phyloP scores from a whole-genome alignment of 768 basidiomycete species.

The Pleurotus pulmonarius region DNA sequence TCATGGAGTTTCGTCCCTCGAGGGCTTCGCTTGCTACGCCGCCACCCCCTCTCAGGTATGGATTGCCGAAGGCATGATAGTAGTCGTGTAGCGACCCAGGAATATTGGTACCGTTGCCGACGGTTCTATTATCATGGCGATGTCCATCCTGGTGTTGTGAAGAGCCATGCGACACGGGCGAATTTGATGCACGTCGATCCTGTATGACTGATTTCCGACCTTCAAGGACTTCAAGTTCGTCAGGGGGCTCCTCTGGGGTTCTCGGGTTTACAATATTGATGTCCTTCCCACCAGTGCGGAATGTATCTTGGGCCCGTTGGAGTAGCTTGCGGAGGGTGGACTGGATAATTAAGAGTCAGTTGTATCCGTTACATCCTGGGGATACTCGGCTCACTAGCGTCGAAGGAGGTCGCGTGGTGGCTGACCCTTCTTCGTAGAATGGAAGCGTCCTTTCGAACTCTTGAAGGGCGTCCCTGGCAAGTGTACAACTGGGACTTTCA shows the following conservation, averaged over 20 bases:
- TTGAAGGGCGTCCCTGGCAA: conserved; percentile 34
- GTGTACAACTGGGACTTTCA: conserved; percentile 39
- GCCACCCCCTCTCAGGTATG: background rate
- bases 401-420: conserved; percentile 29
- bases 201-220: conserved; percentile 33
- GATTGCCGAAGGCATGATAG: conserved; percentile 9
- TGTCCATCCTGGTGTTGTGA: background rate
- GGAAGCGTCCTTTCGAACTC: conserved; percentile 33
- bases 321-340: conserved; percentile 32
- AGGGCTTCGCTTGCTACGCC: too few relatives aligned
- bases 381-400: conserved; percentile 26
- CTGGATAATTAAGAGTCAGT: conserved; percentile 17
- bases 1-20: background rate
- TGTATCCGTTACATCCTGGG: background rate
- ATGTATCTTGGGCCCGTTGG: conserved; percentile 28
- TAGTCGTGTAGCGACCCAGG: conserved; percentile 7
- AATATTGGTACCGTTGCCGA: background rate
- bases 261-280: background rate
- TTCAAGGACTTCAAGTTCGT: conserved; percentile 35
- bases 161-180: conserved; percentile 17
- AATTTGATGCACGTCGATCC: conserved; percentile 22
- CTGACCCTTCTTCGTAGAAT: conserved; percentile 41
- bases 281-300: conserved; percentile 19
- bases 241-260: conserved; percentile 12
- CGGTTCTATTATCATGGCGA: background rate